Percentiles rank a stretch among this genome's conserved stretches.
Evolutionary conservation across 331 rosid genomes (phyloP).

Genomic region (Cydonia oblonga): DNA sequence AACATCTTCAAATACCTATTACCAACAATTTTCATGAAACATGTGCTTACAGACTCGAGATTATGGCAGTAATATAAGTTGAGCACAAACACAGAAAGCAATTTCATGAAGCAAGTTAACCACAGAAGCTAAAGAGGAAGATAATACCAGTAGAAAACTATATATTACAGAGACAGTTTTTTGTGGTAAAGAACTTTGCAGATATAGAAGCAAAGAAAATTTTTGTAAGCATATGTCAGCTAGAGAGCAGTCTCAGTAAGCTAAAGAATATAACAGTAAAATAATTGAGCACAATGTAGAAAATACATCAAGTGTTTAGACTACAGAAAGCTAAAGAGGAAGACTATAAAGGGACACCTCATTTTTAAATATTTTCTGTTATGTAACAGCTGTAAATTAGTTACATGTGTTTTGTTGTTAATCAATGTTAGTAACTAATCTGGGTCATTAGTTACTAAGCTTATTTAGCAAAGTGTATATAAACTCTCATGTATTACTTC

Average conservation of each 20-base stretch:
- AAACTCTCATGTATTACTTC: too few species aligned
- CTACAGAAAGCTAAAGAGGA: not conserved
- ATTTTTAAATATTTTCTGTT: too few species aligned
- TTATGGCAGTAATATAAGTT: too few species aligned
- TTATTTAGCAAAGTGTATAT: too few species aligned
- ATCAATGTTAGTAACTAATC: too few species aligned
- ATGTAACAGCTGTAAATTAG: too few species aligned
- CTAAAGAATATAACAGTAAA: not conserved
- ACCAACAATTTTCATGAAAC: conserved; percentile 5
- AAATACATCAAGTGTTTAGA: not conserved
- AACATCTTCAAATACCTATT: conserved; percentile 65
- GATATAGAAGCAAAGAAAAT: not conserved
- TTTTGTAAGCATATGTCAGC: not conserved
- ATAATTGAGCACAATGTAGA: not conserved
- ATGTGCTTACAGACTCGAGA: not conserved
- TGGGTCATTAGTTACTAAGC: too few species aligned
- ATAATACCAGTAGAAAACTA: not conserved
- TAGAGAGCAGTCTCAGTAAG: not conserved
- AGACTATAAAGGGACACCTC: not conserved
- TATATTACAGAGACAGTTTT: not conserved
- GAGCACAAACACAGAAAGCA: not conserved
- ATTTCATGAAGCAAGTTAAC: not conserved
- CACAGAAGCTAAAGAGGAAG: not conserved
- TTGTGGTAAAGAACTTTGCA: not conserved
- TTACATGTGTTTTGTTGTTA: too few species aligned